phyloP scores from a whole-genome alignment of 1,139 yeast species.

The Wickerhamomyces sp. region DNA sequence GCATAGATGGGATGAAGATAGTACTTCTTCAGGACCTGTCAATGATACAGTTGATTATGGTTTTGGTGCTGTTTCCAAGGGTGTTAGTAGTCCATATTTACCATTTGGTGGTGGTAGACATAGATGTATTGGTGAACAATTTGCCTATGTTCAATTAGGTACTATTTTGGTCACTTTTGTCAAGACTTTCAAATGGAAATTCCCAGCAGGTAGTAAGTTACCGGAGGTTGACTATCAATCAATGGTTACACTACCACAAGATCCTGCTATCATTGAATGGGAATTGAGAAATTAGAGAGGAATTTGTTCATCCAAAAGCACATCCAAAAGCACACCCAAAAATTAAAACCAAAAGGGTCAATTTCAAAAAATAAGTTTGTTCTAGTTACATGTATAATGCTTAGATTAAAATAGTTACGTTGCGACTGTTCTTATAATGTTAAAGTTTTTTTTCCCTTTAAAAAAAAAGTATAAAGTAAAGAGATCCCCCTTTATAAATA shows the following conservation, averaged over 20 bases:
- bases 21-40: conserved; percentile 31
- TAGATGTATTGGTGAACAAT: conserved; percentile 98
- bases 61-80: conserved; percentile 92
- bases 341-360: too few species aligned
- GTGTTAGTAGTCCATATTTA: conserved; percentile 90
- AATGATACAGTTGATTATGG: conserved; percentile 82
- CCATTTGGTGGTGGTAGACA: conserved; percentile 99
- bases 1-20: conserved; percentile 74
- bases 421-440: too few species aligned
- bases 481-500: background rate
- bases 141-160: conserved; percentile 93
- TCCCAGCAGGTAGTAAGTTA: conserved; percentile 48
- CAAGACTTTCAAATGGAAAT: conserved; percentile 73
- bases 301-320: too few species aligned
- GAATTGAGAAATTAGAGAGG: conserved; percentile 43
- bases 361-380: too few species aligned
- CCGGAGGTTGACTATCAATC: conserved; percentile 84
- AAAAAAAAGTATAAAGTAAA: conserved; percentile 3
- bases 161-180: conserved; percentile 74
- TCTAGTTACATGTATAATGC: too few species aligned
- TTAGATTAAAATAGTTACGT: too few species aligned
- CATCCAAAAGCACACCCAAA: background rate
- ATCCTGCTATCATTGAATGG: conserved; percentile 79
- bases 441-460: too few species aligned
- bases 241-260: conserved; percentile 88